These are phyloP conservation scores for Starmerella davenportii DNA, from an alignment of 805 yeast species.

Conservation along the genomic window DNA sequence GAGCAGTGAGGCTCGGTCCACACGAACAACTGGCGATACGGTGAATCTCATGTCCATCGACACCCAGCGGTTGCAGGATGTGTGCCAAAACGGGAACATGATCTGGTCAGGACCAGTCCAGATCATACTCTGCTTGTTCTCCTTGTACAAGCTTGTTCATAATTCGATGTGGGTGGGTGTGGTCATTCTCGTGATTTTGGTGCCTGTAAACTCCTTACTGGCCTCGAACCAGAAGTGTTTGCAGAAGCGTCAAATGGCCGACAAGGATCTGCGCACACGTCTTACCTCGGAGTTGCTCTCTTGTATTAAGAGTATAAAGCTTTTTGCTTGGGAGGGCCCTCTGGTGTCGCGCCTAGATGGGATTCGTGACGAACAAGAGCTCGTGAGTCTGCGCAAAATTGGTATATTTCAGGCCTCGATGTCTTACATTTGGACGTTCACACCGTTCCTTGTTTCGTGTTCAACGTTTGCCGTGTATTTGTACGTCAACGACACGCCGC, in stretches of 20 bases:
- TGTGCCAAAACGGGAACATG: constrained; percentile 58
- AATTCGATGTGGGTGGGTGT: constrained; percentile 93
- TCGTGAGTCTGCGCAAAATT: constrained; percentile 55
- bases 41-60: constrained; percentile 92
- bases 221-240: constrained; percentile 42
- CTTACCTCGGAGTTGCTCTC: constrained; percentile 70
- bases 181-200: constrained; percentile 49
- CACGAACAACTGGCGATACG: constrained; percentile 74
- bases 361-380: constrained; percentile 78
- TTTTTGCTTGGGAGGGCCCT: constrained; percentile 92
- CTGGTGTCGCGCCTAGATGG: constrained; percentile 52
- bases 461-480: constrained; percentile 74
- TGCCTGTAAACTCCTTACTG: constrained; percentile 59
- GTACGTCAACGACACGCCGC: constrained; percentile 39
- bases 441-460: constrained; percentile 81
- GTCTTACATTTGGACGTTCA: constrained; percentile 66
- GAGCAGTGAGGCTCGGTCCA: constrained; percentile 46
- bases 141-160: constrained; percentile 58
- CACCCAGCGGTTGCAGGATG: constrained; percentile 70
- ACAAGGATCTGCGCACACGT: constrained; percentile 82
- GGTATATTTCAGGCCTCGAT: constrained; percentile 71
- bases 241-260: constrained; percentile 69
- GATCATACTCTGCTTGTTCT: constrained; percentile 52
- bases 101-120: constrained; percentile 93
- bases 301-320: constrained; percentile 75